phyloP scores from a whole-genome alignment of 2,329 filamentous ascomycete species.

The Huntiella decipiens region DNA sequence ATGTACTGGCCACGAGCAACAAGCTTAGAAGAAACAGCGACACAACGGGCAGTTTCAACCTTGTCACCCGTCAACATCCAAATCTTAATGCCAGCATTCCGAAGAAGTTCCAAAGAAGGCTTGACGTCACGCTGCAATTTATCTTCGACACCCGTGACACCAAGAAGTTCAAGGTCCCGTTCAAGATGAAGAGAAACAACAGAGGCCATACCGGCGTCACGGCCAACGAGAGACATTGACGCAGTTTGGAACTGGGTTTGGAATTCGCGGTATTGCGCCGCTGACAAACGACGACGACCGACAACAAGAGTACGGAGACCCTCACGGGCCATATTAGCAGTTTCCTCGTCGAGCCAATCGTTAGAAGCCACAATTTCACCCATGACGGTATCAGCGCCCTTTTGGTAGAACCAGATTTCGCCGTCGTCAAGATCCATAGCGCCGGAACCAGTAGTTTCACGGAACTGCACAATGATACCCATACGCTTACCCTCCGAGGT shows the following conservation, averaged over 20 bases:
- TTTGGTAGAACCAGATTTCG: slow-evolving; percentile 97
- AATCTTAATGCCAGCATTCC: slow-evolving; percentile 95
- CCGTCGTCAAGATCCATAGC: slow-evolving; percentile 33
- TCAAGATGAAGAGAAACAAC: slow-evolving; percentile 71
- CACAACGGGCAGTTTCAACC: slow-evolving; percentile 89
- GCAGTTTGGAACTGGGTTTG: slow-evolving; percentile 56
- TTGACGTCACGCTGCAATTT: slow-evolving; percentile 93
- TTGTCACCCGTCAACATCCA: slow-evolving; percentile 99
- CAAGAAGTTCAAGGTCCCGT: slow-evolving; percentile 72
- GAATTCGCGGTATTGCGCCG: slow-evolving; percentile 67
- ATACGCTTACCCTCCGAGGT: slow-evolving; percentile 96
- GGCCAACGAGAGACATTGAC: slow-evolving; percentile 57
- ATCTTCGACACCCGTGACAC: slow-evolving; percentile 96
- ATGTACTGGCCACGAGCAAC: slow-evolving; percentile 90
- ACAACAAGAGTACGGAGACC: slow-evolving; percentile 86
- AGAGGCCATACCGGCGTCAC: slow-evolving; percentile 64
- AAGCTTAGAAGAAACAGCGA: slow-evolving; percentile 85
- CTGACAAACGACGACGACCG: slow-evolving; percentile 70
- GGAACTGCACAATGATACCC: slow-evolving; percentile 88
- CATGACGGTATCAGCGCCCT: slow-evolving; percentile 97
- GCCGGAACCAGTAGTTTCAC: slow-evolving; percentile 34
- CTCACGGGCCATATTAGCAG: slow-evolving; percentile 97
- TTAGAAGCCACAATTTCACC: slow-evolving; percentile 84
- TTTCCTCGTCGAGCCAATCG: slow-evolving; percentile 97
- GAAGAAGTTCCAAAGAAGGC: slow-evolving; percentile 77